Conservation (phyloP, 2,329 filamentous ascomycete genomes). For the Cladosporium austrohemisphaericum region DNA sequence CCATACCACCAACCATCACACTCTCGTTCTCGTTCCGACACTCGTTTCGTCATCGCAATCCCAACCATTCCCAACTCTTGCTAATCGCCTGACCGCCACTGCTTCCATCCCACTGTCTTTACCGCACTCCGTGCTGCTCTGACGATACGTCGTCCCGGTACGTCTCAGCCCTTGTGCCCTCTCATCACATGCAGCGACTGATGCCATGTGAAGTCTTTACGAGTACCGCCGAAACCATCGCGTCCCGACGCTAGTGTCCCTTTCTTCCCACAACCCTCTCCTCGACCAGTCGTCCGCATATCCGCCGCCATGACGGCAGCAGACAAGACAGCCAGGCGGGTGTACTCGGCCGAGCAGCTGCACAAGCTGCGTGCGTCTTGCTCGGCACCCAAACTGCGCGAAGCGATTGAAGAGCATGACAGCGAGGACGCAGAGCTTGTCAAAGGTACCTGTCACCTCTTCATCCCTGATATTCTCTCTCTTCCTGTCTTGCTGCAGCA, state of each 20-base stretch:
- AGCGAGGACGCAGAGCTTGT: slow-evolving; percentile 36
- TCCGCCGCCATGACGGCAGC: slow-evolving; percentile 12
- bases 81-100: slow-evolving; percentile 21
- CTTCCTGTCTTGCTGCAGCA: neutral
- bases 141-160: neutral
- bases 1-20: slow-evolving; percentile 17
- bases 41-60: slow-evolving; percentile 26
- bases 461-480: neutral
- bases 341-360: slow-evolving; percentile 37
- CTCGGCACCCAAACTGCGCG: slow-evolving; percentile 33
- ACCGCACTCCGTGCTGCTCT: neutral
- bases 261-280: neutral
- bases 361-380: slow-evolving; percentile 32
- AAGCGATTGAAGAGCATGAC: slow-evolving; percentile 35
- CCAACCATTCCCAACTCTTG: slow-evolving; percentile 35
- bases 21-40: slow-evolving; percentile 20
- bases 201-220: neutral
- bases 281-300: neutral
- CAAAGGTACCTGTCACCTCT: slow-evolving; percentile 29
- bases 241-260: neutral
- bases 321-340: slow-evolving; percentile 29
- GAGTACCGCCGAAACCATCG: neutral
- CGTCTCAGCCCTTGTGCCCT: neutral
- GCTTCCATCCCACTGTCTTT: neutral
- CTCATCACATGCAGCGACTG: neutral